A percentile compares a stretch with the other conserved stretches of the same genome.
phyloP scores from a whole-genome alignment of 306 rosid genomes.

The Hylodesmum podocarpum region DNA sequence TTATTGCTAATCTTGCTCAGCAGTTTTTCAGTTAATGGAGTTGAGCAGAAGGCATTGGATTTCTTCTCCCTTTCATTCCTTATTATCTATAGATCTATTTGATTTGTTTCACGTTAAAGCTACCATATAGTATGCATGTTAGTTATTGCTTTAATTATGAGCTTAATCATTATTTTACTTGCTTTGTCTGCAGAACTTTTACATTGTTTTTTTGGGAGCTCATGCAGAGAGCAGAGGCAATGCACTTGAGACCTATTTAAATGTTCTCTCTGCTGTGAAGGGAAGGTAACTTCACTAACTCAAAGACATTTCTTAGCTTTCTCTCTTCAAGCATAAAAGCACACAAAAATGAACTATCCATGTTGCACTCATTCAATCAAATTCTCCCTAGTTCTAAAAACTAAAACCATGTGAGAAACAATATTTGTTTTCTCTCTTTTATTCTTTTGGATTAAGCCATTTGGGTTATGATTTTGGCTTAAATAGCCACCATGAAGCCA shows the following conservation, averaged over 20 bases:
- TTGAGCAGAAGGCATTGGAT: conserved; percentile 41
- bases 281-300: conserved; percentile 50
- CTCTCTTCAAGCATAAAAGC: neutral
- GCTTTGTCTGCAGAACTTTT: conserved; percentile 62
- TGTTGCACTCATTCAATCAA: neutral
- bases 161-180: conserved; percentile 6
- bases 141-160: neutral
- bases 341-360: neutral
- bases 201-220: conserved; percentile 64
- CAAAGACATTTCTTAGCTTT: neutral
- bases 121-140: neutral
- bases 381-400: neutral
- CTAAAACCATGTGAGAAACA: neutral
- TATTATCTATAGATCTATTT: neutral
- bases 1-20: conserved; percentile 30
- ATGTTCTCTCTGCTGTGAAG: conserved; percentile 63
- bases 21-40: conserved; percentile 40
- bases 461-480: neutral
- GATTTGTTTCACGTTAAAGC: neutral
- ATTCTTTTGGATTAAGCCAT: neutral
- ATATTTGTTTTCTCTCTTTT: neutral
- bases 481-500: conserved; percentile 56
- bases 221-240: conserved; percentile 28
- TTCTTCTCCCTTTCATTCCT: conserved; percentile 1
- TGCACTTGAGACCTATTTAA: conserved; percentile 46